Percentiles rank a stretch among this genome's conserved stretches.
Evolutionary conservation across 306 rosid species (phyloP).

Genomic region (Medicago truncatula): DNA sequence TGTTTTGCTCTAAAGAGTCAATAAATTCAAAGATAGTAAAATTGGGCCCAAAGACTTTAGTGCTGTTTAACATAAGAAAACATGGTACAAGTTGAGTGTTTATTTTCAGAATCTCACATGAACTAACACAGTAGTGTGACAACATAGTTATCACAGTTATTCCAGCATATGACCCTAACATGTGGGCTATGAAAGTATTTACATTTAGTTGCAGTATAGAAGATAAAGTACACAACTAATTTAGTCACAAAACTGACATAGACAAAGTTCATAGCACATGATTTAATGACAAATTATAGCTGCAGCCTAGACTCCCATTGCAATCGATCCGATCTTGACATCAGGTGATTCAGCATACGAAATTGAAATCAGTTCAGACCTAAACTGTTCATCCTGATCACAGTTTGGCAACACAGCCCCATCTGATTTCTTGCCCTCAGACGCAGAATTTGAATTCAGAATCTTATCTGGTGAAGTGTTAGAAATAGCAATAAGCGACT

Average conservation of each 20-base stretch:
- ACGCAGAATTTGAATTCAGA: conserved; percentile 37
- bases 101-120: conserved; percentile 39
- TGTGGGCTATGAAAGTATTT: conserved; percentile 32
- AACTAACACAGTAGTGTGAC: conserved; percentile 33
- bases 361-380: conserved; percentile 58
- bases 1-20: conserved; percentile 7
- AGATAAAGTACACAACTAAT: conserved; percentile 21
- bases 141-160: conserved; percentile 32
- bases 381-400: conserved; percentile 47
- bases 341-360: conserved; percentile 54
- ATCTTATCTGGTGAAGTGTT: conserved; percentile 41
- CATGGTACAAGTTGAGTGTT: conserved; percentile 11
- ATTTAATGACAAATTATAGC: background rate
- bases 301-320: conserved; percentile 34
- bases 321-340: conserved; percentile 40
- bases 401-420: conserved; percentile 27
- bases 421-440: conserved; percentile 48
- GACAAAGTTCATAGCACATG: conserved; percentile 35
- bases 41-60: conserved; percentile 2
- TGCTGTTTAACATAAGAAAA: conserved; percentile 22
- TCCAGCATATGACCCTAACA: conserved; percentile 35
- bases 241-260: conserved; percentile 21
- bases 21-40: conserved; percentile 3
- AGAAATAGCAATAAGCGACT: conserved; percentile 56
- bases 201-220: conserved; percentile 20